phyloP scores from a whole-genome alignment of 148 eudicot genomes.

The Oxyria digyna region DNA sequence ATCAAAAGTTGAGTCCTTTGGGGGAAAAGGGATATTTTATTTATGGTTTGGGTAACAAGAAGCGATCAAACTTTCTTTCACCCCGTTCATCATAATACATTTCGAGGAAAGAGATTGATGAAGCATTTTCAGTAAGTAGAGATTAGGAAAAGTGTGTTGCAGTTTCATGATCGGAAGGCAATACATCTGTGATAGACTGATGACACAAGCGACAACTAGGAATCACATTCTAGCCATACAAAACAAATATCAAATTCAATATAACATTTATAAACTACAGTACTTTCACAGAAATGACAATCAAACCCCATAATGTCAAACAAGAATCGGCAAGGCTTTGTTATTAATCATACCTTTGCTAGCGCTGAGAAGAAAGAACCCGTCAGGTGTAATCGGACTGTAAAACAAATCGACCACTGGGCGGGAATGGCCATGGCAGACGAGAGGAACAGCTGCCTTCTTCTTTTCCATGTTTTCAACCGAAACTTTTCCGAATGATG shows the following conservation, averaged over 20 bases:
- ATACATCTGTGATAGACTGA: too few species aligned
- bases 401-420: constrained; percentile 85
- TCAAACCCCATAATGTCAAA: neutral
- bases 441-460: constrained; percentile 56
- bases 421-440: constrained; percentile 86
- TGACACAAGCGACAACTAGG: neutral
- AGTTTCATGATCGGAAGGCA: too few species aligned
- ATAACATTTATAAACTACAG: neutral
- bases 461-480: constrained; percentile 49
- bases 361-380: constrained; percentile 75
- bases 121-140: neutral
- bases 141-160: neutral
- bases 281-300: neutral
- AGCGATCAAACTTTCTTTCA: neutral
- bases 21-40: too few species aligned
- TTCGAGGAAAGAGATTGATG: neutral
- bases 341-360: constrained; percentile 51
- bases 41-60: neutral
- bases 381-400: constrained; percentile 78
- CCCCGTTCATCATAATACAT: neutral
- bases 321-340: neutral
- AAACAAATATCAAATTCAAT: neutral
- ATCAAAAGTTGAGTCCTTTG: neutral
- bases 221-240: neutral
- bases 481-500: neutral